Evolutionary conservation across 192 early-diverging fungal genomes (phyloP).

Genomic region (Coemansia sp.): DNA sequence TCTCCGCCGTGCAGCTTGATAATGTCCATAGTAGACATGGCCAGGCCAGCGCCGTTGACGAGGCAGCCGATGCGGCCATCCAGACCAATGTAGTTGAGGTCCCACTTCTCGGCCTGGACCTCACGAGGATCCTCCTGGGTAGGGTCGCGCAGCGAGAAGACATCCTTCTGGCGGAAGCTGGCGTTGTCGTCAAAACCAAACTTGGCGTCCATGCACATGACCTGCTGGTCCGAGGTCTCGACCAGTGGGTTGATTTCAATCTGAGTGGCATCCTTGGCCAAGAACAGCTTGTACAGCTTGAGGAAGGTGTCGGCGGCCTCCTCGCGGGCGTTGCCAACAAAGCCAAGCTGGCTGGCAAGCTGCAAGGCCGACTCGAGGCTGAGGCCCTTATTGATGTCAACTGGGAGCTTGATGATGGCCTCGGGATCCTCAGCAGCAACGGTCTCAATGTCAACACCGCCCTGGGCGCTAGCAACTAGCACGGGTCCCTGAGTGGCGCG

Average conservation of each 20-base stretch:
- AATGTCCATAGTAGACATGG: conserved; percentile 99
- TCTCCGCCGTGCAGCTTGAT: conserved; percentile 99
- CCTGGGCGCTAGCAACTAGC: conserved; percentile 95
- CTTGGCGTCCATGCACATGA: conserved; percentile 99
- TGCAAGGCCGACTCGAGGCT: conserved; percentile 70
- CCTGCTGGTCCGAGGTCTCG: conserved; percentile 86
- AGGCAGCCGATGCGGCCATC: conserved; percentile 98
- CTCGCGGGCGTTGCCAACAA: conserved; percentile 76
- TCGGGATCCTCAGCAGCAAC: conserved; percentile 96
- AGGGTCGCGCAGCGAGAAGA: conserved; percentile 86
- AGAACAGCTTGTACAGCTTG: conserved; percentile 95
- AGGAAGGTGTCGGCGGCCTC: conserved; percentile 90
- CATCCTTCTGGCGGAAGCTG: conserved; percentile 93
- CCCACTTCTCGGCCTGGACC: conserved; percentile 93
- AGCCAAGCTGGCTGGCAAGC: conserved; percentile 88
- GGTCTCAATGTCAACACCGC: conserved; percentile 97
- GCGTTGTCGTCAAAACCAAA: conserved; percentile 99
- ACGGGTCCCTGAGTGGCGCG: conserved; percentile 93
- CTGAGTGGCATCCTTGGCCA: conserved; percentile 96
- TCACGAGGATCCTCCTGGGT: conserved; percentile 98
- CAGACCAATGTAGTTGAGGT: conserved; percentile 99
- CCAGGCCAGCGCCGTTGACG: conserved; percentile 97
- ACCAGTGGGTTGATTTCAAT: conserved; percentile 99
- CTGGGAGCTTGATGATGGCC: conserved; percentile 89
- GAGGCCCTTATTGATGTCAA: conserved; percentile 89